Percentiles rank a stretch among this genome's conserved stretches.
These are phyloP conservation scores for Blastobotrys elegans DNA, from an alignment of 1,139 yeast genomes.

Conservation along the genomic window DNA sequence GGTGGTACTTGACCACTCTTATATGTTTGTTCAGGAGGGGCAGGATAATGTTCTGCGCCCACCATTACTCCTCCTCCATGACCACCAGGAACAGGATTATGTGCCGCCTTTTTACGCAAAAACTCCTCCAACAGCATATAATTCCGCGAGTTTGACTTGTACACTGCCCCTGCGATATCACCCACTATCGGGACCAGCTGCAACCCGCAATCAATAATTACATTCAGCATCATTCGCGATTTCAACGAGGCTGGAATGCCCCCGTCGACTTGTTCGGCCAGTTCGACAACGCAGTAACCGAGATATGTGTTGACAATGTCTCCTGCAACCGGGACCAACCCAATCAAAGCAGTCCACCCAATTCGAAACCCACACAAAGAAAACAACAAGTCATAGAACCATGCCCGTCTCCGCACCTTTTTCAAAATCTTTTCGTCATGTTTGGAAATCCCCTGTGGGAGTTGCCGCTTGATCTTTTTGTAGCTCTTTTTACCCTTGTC, in stretches of 20 bases:
- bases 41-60: slow-evolving; percentile 2
- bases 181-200: slow-evolving; percentile 75
- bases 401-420: slow-evolving; percentile 53
- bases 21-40: background rate
- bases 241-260: slow-evolving; percentile 53
- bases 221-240: slow-evolving; percentile 54
- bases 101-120: slow-evolving; percentile 42
- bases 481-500: slow-evolving; percentile 22
- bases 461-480: slow-evolving; percentile 30
- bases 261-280: slow-evolving; percentile 55
- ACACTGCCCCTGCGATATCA: slow-evolving; percentile 58
- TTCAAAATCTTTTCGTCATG: slow-evolving; percentile 50
- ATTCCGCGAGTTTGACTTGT: slow-evolving; percentile 73
- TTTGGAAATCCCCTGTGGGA: slow-evolving; percentile 53
- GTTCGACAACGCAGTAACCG: slow-evolving; percentile 46
- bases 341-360: slow-evolving; percentile 72
- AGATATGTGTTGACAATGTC: slow-evolving; percentile 48
- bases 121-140: slow-evolving; percentile 57
- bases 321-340: slow-evolving; percentile 62
- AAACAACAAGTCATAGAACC: slow-evolving; percentile 59
- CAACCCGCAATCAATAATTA: slow-evolving; percentile 58
- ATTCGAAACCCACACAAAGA: slow-evolving; percentile 58
- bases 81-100: slow-evolving; percentile 13
- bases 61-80: slow-evolving; percentile 7
- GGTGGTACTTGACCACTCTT: background rate